phyloP scores from a whole-genome alignment of 2,329 filamentous ascomycete genomes.

The Fusarium citri region DNA sequence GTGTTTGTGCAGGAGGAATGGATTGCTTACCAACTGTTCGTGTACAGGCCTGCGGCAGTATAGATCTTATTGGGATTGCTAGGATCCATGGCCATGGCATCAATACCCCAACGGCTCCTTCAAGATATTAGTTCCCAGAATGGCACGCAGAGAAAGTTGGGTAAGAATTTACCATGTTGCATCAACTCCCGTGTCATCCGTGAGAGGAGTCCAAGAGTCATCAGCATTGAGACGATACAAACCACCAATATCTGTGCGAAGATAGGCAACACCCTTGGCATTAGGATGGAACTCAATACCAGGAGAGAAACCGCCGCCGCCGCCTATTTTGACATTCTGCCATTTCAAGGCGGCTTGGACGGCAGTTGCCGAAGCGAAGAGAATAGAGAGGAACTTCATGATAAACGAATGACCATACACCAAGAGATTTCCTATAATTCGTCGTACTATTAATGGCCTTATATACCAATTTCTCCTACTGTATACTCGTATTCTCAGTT shows the following conservation, averaged over 20 bases:
- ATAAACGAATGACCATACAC: background rate
- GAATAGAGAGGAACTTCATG: constrained; percentile 27
- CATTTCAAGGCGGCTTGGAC: constrained; percentile 26
- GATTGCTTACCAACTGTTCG: constrained; percentile 58
- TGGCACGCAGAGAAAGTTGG: fast-evolving
- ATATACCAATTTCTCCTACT: background rate
- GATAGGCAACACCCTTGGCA: constrained; percentile 32
- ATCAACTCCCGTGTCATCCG: constrained; percentile 24
- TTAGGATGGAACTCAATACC: constrained; percentile 40
- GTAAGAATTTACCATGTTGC: constrained; percentile 9
- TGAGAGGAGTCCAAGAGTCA: constrained; percentile 37
- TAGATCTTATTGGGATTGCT: constrained; percentile 64
- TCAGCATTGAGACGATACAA: constrained; percentile 35
- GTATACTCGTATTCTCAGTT: background rate
- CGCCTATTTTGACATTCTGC: constrained; percentile 37
- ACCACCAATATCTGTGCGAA: constrained; percentile 35
- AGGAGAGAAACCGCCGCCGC: constrained; percentile 29
- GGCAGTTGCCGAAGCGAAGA: constrained; percentile 14
- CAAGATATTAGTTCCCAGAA: background rate
- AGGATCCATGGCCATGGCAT: constrained; percentile 67
- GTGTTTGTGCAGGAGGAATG: fast-evolving
- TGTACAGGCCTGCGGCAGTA: constrained; percentile 68
- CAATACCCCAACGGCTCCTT: constrained; percentile 68
- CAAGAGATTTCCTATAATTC: background rate
- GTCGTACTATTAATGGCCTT: background rate